Evolutionary conservation across 2,329 filamentous ascomycete species (phyloP), one percentile per base, ranked within the genome.

Genomic region (Anthostomella pinea): DNA sequence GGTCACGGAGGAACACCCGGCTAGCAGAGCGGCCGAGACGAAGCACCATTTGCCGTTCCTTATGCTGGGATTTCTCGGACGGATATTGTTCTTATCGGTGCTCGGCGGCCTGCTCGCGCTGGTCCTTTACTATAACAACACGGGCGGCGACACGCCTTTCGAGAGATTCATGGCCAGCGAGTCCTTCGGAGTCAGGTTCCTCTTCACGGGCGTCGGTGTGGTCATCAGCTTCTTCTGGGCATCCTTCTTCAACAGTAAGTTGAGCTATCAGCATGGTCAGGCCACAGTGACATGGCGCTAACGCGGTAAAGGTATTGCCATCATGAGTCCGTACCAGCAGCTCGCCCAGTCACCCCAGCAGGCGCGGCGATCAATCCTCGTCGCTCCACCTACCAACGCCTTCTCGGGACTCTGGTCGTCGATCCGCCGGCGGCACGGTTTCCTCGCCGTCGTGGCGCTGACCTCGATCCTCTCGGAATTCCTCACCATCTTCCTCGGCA

Each of bases 131-230:
- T 68, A 67, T 38, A 52, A 62, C 26, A 57, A 48, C 23, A 64
- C 60, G 0, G 53, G 54, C 1, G 53, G 51, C 10, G 48, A 64
- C 26, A 60, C 59, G 2, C 42, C 48, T 4, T 70, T 69, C 21
- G 64, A 69, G 37, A 46, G 41, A 1, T 69, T 69, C 38, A 68
- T 70, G 59, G 57, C 61, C 34, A 56, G 57, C 22, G 53, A 66
- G 33, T 54, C 54, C 1, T 66, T 67, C 23, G 64, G 65, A 1
- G 59, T 65, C 3, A 51, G 58, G 8, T 66, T 68, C 22, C 45
- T 70, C 9, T 67, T 69, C 38, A 64, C 66, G 1, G 41, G 53
- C 5, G 36, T 67, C 2, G 67, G 65, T 29, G 59, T 68, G 3
- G 37, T 58, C 4, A 57, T 66, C 19, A 60, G 59, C 13, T 48